phyloP scores from a whole-genome alignment of 2,329 filamentous ascomycete species.

The Diplodia mutila region DNA sequence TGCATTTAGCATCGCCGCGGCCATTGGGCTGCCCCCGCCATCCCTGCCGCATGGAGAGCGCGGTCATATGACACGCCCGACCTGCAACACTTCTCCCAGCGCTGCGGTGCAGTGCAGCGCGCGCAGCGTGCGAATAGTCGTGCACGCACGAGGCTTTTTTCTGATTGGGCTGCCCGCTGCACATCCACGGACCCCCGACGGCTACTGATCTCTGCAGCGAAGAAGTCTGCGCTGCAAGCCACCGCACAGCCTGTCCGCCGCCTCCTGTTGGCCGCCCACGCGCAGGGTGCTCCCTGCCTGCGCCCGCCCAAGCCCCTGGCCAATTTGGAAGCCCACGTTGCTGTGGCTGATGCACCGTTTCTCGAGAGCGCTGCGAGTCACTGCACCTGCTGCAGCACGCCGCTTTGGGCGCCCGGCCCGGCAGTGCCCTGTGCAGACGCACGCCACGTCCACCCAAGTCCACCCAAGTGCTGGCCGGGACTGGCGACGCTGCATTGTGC shows the following conservation, averaged over 20 bases:
- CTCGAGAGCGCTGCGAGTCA: slow-evolving; percentile 18
- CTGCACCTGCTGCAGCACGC: slow-evolving; percentile 17
- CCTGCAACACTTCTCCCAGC: slow-evolving; percentile 14
- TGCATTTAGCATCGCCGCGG: slow-evolving; percentile 25
- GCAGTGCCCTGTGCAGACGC: slow-evolving; percentile 2
- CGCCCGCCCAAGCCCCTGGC: slow-evolving; percentile 18
- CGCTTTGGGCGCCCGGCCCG: slow-evolving; percentile 10
- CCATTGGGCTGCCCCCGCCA: slow-evolving; percentile 26
- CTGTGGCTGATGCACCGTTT: slow-evolving; percentile 24
- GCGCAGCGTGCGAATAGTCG: slow-evolving; percentile 11
- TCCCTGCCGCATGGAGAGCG: slow-evolving; percentile 34
- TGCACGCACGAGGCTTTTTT: slow-evolving; percentile 18
- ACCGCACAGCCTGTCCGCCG: slow-evolving; percentile 19
- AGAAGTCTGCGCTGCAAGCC: slow-evolving; percentile 20
- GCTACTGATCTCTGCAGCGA: slow-evolving; percentile 17
- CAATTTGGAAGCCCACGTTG: slow-evolving; percentile 23
- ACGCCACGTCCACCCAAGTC: not conserved
- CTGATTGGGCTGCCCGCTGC: slow-evolving; percentile 8
- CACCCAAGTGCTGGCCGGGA: too few species aligned
- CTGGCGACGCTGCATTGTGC: not conserved
- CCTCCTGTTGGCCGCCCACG: not conserved
- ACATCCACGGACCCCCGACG: slow-evolving; percentile 6
- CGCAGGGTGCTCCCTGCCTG: slow-evolving; percentile 1
- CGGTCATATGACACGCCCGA: slow-evolving; percentile 33
- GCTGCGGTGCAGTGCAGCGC: slow-evolving; percentile 2